Base-by-base conservation (phyloP, 805 yeast genomes). In the Candida khao-thaluensis region DNA sequence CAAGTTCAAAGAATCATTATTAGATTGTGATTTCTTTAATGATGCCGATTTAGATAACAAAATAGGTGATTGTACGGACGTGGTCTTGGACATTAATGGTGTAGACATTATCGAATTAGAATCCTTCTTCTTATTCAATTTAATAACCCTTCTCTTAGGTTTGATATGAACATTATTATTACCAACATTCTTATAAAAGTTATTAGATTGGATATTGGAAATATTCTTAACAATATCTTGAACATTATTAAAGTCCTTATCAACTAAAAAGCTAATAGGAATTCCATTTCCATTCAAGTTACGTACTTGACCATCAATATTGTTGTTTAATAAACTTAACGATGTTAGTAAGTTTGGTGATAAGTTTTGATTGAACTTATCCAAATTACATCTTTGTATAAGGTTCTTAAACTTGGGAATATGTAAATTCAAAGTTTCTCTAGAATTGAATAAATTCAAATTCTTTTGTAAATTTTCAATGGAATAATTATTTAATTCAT, bases 401-500 rank as follows among this genome's bases (percentile, higher is more conserved):
- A 79, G 72, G 44, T 76, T 78, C 18, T 69, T 71, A 45, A 83
- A 73, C 22, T 69, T 64, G 3, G 85, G 80, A 1, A 85, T 73
- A 17, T 76, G 71, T 34, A 91, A 59, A n/a, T 85, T 78, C 44
- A 91, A 69, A 0, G 97, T 86, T 48, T 85, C 88, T 47, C 96
- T 76, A 2, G 91, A 80, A 11, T 82, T 77, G 34, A 79, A 76
- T 42, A 91, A 65, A 4, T 54, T 45, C 12, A 62, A 51, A 32
- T 56, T 60, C 44, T 57, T 59, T 22, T 51, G 56, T 35, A 69
- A 57, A 44, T 66, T 67, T 17, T 85, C 74, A 1, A 85, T 74
- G 10, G 90, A 69, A 52, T 57, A 57, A 32, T 47, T 43, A 33
- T 40, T 83, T 73, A 54, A 80, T 28, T 47, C 68, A 71, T 81